Base-by-base conservation (phyloP, 495 filamentous ascomycete genomes). In the Hypoxylon cercidicola region DNA sequence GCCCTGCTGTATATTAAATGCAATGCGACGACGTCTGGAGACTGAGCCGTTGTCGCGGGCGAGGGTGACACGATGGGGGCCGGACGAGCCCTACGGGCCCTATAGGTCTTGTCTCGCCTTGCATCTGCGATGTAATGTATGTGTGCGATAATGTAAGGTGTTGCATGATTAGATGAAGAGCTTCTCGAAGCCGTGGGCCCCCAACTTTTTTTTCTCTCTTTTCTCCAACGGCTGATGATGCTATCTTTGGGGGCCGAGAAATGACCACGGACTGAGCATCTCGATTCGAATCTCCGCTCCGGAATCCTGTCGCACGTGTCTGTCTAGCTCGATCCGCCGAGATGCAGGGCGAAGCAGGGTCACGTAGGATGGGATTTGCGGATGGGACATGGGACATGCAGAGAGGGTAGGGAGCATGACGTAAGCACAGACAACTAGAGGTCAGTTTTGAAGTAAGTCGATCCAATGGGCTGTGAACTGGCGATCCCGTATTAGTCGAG, bases 1-100 rank as follows among this genome's bases (percentile, higher is more conserved):
- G 13, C 32, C 46, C 45, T 57, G 46, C 15, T 62, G 25, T 47
- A 35, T 47, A 55, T 61, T 56, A 49, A 37, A 55, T 44, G 15
- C 18, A 18, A 32, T 32, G 30, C 30, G 30, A 4, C 30, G 9
- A 32, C 30, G 30, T 32, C 9, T 11, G 1, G 30, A n/a, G 15
- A 7, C 23, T 25, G 15, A 1, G 18, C 41, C 41, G 30, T 11
- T 9, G 30, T 10, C 8, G 5, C 30, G 30, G 9, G 7, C 1
- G 9, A 11, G 8, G 7, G 10, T 32, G 30, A 4, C 30, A 5
- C 30, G 30, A 32, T 11, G 19, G 41, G 15, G 41, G 15, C 30
- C 30, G 30, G 30, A 32, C 30, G 30, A 32, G 30, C 30, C 30
- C 30, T 32, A 32, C 30, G 30, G 10, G 30, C 30, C 30, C 30